Percentiles rank a stretch among this genome's conserved stretches.
Conservation (phyloP, 108 stramenopile species). For the Skeletonema marinoi region DNA sequence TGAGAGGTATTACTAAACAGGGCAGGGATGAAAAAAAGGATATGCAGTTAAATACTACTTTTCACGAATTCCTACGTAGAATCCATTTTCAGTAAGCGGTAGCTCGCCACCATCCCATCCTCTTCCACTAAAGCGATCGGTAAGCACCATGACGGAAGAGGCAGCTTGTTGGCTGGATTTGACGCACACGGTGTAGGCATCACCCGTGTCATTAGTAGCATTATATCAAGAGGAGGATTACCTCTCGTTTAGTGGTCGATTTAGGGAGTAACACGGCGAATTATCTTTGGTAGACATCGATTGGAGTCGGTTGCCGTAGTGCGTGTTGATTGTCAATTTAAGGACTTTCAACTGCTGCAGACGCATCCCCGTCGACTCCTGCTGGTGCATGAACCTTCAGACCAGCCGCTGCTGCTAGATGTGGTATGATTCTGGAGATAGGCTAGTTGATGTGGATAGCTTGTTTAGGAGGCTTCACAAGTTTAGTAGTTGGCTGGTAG, state of each 20-base stretch:
- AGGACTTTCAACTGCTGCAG: background rate
- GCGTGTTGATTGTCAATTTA: background rate
- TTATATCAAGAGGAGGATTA: background rate
- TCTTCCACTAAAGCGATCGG: background rate
- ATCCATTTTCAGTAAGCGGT: background rate
- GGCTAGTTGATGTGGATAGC: no score
- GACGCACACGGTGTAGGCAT: background rate
- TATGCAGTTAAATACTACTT: background rate
- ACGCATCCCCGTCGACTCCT: background rate
- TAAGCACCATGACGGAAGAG: background rate
- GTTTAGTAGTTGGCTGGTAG: background rate
- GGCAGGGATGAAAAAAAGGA: background rate
- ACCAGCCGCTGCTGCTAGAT: no score
- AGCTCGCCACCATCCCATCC: background rate
- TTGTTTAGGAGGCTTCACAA: background rate
- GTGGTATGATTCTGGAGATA: no score
- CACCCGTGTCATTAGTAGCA: background rate
- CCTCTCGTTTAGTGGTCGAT: background rate
- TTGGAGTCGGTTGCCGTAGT: background rate
- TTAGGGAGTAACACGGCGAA: background rate
- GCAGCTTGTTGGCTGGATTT: background rate
- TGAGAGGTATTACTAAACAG: background rate
- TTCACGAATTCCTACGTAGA: background rate
- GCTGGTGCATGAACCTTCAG: background rate
- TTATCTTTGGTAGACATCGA: background rate